Conservation (phyloP, 805 yeast genomes). For the Tetrapisispora iriomotensis region DNA sequence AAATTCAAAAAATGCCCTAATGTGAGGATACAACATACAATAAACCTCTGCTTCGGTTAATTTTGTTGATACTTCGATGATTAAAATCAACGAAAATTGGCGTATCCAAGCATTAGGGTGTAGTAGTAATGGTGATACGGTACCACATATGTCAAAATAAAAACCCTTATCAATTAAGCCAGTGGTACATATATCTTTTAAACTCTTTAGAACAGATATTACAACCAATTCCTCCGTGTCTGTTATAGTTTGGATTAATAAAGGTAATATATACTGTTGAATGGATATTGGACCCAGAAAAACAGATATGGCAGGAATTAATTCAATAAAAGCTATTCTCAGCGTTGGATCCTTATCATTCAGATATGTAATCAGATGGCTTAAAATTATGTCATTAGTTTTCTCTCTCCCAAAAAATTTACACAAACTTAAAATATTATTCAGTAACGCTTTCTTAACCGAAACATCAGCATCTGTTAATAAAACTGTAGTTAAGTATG, state of each 20-base stretch:
- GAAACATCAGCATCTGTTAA: conserved; percentile 58
- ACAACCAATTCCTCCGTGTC: conserved; percentile 82
- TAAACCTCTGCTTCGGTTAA: conserved; percentile 69
- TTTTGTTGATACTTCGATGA: conserved; percentile 52
- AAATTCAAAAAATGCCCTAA: conserved; percentile 65
- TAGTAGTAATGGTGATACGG: conserved; percentile 47
- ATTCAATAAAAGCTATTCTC: conserved; percentile 58
- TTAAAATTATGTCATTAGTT: conserved; percentile 78
- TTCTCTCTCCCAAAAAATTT: conserved; percentile 76
- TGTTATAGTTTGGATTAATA: conserved; percentile 69
- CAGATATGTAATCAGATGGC: conserved; percentile 84
- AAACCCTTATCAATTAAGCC: conserved; percentile 45
- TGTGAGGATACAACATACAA: conserved; percentile 73
- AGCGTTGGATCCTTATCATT: conserved; percentile 67
- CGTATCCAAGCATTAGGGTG: conserved; percentile 88
- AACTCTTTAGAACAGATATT: conserved; percentile 51
- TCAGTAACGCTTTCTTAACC: conserved; percentile 62
- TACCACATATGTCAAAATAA: conserved; percentile 45
- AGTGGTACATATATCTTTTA: conserved; percentile 45
- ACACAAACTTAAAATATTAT: conserved; percentile 68
- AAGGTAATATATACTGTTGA: conserved; percentile 81
- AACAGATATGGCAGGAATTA: conserved; percentile 65
- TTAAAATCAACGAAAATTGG: conserved; percentile 51
- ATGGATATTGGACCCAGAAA: conserved; percentile 73
- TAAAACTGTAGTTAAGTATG: conserved; percentile 50